Evolutionary conservation across 176 grass and related monocot species (phyloP).

Genomic region (Cenchrus fungigraminus): DNA sequence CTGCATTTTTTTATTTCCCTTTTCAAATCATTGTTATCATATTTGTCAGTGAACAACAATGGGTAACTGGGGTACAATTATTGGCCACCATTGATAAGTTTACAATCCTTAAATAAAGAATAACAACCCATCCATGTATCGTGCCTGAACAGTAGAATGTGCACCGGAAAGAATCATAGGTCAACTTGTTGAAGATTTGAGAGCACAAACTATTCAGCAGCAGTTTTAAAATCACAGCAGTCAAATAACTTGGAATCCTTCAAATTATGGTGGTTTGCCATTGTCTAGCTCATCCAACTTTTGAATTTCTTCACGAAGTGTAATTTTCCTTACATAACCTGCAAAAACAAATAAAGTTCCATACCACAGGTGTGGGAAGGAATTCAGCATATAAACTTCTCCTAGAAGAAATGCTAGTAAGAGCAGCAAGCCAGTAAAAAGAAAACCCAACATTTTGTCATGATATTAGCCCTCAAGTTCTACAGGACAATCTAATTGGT

Average conservation of each 20-base stretch:
- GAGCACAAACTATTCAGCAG: constrained; percentile 29
- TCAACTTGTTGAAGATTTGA: constrained; percentile 18
- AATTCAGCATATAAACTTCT: constrained; percentile 24
- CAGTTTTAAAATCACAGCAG: constrained; percentile 38
- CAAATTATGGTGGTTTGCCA: constrained; percentile 69
- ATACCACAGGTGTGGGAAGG: background rate
- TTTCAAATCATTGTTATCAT: constrained; percentile 23
- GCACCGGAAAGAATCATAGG: constrained; percentile 34
- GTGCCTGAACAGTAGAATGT: constrained; percentile 23
- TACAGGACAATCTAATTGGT: background rate
- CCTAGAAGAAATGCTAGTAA: background rate
- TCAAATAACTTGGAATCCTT: background rate
- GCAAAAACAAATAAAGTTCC: constrained; percentile 48
- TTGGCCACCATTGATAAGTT: constrained; percentile 3
- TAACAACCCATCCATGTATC: constrained; percentile 11
- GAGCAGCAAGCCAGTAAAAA: background rate
- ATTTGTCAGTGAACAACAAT: constrained; percentile 17
- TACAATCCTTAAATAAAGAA: constrained; percentile 44
- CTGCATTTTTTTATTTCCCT: constrained; percentile 39
- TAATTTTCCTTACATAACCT: constrained; percentile 98
- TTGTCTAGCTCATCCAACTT: constrained; percentile 85
- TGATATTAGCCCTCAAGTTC: background rate
- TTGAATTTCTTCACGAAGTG: constrained; percentile 65
- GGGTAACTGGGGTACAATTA: background rate
- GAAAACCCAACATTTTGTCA: background rate